These are phyloP conservation scores for Schoenoplectus triqueter DNA, from an alignment of 202 grass and related monocot species.

Conservation along the genomic window DNA sequence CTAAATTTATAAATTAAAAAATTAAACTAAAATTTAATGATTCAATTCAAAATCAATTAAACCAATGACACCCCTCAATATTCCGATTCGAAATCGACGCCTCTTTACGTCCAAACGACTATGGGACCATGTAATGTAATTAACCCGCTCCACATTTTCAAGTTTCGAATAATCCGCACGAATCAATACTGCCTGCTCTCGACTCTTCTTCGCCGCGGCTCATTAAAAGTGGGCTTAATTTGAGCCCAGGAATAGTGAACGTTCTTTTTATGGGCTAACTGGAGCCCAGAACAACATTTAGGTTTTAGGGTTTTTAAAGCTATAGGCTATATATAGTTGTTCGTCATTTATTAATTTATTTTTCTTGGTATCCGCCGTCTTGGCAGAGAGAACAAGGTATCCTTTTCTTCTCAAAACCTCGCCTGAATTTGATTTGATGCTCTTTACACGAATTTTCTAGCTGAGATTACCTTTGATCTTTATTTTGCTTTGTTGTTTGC, in stretches of 20 bases:
- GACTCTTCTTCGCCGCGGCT: not conserved
- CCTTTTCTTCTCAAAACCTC: not conserved
- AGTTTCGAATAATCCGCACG: not conserved
- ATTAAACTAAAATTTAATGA: too few species aligned
- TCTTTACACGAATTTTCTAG: not conserved
- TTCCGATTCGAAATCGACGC: not conserved
- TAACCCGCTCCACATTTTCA: not conserved
- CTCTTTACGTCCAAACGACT: too few species aligned
- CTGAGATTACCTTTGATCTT: not conserved
- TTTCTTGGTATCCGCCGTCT: not conserved
- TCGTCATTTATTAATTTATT: not conserved
- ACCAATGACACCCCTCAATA: too few species aligned
- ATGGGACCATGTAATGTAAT: too few species aligned
- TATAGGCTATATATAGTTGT: not conserved
- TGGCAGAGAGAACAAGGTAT: slow-evolving; percentile 26
- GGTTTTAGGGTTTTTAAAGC: slow-evolving; percentile 26
- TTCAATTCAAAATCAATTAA: too few species aligned
- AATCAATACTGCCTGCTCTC: not conserved
- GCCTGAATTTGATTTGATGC: not conserved
- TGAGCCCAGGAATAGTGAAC: not conserved
- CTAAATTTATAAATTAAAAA: too few species aligned
- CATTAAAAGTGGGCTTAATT: not conserved
- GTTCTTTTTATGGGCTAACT: not conserved
- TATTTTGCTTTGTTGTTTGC: not conserved
- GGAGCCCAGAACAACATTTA: not conserved